These are phyloP conservation scores for Colletotrichum chlorophyti DNA, from an alignment of 2,329 filamentous ascomycete genomes.

Conservation along the genomic window DNA sequence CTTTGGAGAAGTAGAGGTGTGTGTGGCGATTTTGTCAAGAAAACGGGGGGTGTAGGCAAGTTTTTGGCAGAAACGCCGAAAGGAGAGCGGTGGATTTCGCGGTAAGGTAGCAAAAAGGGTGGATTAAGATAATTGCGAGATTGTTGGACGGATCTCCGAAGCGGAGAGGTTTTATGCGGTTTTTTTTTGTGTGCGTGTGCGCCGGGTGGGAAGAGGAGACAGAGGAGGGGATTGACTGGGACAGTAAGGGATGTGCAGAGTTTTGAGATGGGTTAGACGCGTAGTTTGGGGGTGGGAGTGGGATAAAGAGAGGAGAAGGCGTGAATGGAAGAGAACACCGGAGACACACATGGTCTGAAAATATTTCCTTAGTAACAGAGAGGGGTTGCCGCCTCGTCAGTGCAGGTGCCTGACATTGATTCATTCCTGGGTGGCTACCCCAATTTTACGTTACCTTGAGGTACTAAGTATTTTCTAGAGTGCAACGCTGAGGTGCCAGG, in stretches of 20 bases:
- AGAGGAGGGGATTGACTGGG: neutral
- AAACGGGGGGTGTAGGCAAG: neutral
- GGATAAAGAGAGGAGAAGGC: neutral
- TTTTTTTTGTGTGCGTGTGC: constrained; percentile 6
- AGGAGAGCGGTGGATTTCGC: constrained; percentile 11
- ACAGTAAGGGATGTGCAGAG: neutral
- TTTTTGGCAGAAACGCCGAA: constrained; percentile 14
- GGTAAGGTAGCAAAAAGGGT: neutral
- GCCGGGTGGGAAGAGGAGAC: constrained; percentile 2
- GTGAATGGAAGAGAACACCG: too few relatives aligned
- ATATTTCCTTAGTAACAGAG: too few relatives aligned
- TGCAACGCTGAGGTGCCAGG: too few relatives aligned
- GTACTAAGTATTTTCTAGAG: too few relatives aligned
- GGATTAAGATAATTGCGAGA: constrained; percentile 1
- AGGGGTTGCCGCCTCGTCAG: neutral
- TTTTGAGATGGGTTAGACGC: constrained; percentile 1
- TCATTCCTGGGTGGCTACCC: too few relatives aligned
- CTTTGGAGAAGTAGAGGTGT: neutral
- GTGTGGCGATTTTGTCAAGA: constrained; percentile 3
- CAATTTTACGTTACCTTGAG: too few relatives aligned
- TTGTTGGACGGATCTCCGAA: constrained; percentile 13
- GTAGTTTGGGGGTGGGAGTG: neutral
- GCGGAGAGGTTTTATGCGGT: constrained; percentile 9
- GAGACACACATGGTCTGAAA: constrained; percentile 3
- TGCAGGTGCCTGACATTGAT: too few relatives aligned